Base-by-base conservation (phyloP, 192 early-diverging fungal species). In the Linnemannia elongata region DNA sequence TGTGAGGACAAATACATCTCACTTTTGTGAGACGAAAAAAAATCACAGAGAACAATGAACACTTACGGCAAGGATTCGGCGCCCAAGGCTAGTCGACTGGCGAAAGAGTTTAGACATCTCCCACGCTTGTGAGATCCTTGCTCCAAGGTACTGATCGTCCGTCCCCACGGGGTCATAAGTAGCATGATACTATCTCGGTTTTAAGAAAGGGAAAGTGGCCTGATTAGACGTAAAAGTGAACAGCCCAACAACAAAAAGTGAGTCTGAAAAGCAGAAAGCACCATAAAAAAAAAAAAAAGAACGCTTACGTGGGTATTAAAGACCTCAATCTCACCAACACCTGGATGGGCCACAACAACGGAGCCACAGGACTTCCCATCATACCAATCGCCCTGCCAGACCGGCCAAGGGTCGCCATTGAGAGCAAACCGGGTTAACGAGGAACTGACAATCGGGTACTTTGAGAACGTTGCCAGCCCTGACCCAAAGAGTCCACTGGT, bases 241-340 rank as follows among this genome's bases (percentile, higher is more conserved):
- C n/a, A 9, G 10, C 4, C 0, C 54, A 55, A 7, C 0, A 30
- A 69, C 17, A 75, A 30, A n/a, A 38, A 38, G 30, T 10, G 1
- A 66, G 77, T 69, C 22, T 20, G 22, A 20, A 20, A 22, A n/a
- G n/a, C n/a, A n/a, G n/a, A n/a, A n/a, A n/a, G n/a, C n/a, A 39
- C 3, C 38, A 0, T 39, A 39, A 39, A 3, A 39, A 39, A 18
- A 18, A 45, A 74, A 27, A 20, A 6, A 20, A 36, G 20, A 76
- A 39, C 27, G 41, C 84, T 83, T 92, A 90, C 92, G 82, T 93
- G 92, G 24, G 92, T 93, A 36, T 90, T 92, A 71, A 90, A 93
- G 12, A 93, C 79, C 63, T 92, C 89, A 36, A 92, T 85, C n/a
- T 89, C 72, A 27, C 92, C 92, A 57, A 82, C 74, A 3, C 66